Conservation (phyloP, 306 rosid genomes). For the Casuarina equisetifolia region DNA sequence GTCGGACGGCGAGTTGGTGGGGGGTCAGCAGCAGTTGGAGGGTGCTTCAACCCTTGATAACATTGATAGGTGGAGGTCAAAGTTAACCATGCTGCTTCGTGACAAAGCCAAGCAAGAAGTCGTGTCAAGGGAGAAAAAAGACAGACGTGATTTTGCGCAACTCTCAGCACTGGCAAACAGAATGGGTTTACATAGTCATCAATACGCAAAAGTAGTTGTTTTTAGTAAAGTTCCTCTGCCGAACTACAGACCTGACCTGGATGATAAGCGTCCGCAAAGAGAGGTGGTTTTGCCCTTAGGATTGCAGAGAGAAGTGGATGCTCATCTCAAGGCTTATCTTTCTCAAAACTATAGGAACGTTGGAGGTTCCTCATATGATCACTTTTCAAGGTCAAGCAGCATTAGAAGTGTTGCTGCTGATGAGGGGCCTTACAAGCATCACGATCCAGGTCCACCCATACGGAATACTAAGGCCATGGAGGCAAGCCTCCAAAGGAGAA, state of each 20-base stretch:
- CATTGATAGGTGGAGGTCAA: conserved; percentile 93
- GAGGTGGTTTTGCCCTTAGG: conserved; percentile 85
- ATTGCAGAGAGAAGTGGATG: conserved; percentile 71
- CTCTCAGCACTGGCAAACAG: conserved; percentile 72
- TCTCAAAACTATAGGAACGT: conserved; percentile 53
- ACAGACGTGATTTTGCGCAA: conserved; percentile 85
- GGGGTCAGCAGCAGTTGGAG: conserved; percentile 64
- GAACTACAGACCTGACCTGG: conserved; percentile 88
- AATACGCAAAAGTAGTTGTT: conserved; percentile 72
- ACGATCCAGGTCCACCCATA: conserved; percentile 42
- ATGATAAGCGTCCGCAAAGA: conserved; percentile 90
- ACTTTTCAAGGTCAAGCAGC: conserved; percentile 46
- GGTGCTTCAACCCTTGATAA: conserved; percentile 76
- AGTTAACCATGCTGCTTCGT: conserved; percentile 82
- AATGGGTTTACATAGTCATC: conserved; percentile 83
- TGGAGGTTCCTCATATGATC: conserved; percentile 36
- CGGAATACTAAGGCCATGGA: conserved; percentile 53
- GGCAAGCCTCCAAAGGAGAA: conserved; percentile 59
- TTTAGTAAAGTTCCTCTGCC: conserved; percentile 88
- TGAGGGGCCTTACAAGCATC: conserved; percentile 46
- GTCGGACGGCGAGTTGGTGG: conserved; percentile 55
- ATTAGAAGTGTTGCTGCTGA: conserved; percentile 30
- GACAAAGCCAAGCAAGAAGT: conserved; percentile 67
- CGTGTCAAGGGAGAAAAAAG: conserved; percentile 82
- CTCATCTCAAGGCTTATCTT: conserved; percentile 61